Base-by-base conservation (phyloP, 2,329 filamentous ascomycete species). In the Penicillium occitanis region DNA sequence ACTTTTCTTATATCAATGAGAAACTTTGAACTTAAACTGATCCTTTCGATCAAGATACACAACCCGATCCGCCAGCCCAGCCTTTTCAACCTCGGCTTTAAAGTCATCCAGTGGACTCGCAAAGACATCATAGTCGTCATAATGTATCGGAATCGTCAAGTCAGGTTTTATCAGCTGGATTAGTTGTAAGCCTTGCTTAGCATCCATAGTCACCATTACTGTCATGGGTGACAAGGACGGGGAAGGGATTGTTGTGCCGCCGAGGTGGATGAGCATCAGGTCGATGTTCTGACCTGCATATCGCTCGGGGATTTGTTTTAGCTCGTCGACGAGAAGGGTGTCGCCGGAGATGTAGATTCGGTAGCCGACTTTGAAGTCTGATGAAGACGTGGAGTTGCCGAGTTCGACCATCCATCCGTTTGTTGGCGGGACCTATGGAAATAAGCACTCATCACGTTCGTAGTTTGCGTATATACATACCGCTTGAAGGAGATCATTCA, bases 141-240 rank as follows among this genome's bases (percentile, higher is more conserved):
- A 88, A 72, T 89, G 87, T 44, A 89, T 84, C 3, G 87, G 87
- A 53, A 90, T 85, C 5, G 86, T 89, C 60, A 89, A 65, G 28
- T 88, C 85, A 19, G 87, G 86, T 35, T 86, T 77, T 37, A 90
- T 83, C 66, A 90, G 69, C 69, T 81, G 77, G 73, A 90, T 84
- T 68, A 90, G 73, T 75, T 88, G 77, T 33, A 90, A 69, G 0
- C 87, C 87, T 74, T 89, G 85, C 71, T 83, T 80, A 25, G 84
- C 87, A 73, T 90, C 87, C 87, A 90, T 90, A 0, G 87, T 90
- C 2, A 90, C 85, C 87, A 90, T 90, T 6, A 90, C 83, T 83
- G 90, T 89, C 28, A 90, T 66, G 67, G 90, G 74, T 53, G 86
- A 86, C 73, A 87, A 70, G 5, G 81, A 80, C 0, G 87, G 86